Evolutionary conservation across 352 stramenopile species (phyloP).

Genomic region (Phytopythium aichiense): DNA sequence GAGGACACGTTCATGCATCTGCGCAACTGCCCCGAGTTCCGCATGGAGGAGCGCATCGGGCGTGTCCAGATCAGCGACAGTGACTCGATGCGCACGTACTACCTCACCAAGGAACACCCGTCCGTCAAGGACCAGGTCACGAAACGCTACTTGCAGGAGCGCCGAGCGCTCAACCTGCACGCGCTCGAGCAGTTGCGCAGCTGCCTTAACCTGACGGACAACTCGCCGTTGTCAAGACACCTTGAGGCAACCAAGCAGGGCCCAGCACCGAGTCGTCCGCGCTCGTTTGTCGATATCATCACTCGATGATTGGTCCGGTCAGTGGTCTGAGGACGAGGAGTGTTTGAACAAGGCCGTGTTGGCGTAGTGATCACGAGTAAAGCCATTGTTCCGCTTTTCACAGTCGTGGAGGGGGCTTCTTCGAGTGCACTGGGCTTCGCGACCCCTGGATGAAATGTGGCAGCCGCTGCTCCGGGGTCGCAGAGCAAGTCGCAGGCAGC

Average conservation of each 20-base stretch:
- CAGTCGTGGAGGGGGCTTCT: conserved; percentile 4
- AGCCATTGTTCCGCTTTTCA: neutral
- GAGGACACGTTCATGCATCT: conserved; percentile 57
- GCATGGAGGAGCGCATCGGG: conserved; percentile 36
- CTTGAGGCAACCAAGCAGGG: conserved; percentile 26
- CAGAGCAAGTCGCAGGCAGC: neutral
- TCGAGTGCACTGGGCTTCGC: conserved; percentile 32
- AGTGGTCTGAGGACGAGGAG: conserved; percentile 3
- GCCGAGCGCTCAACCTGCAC: conserved; percentile 28
- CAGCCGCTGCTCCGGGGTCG: conserved; percentile 27
- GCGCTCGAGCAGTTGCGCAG: conserved; percentile 48
- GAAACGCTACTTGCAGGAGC: conserved; percentile 38
- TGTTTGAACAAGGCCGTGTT: neutral
- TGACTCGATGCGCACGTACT: conserved; percentile 47
- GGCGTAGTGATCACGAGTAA: neutral
- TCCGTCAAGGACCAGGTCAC: conserved; percentile 50
- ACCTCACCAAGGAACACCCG: conserved; percentile 36
- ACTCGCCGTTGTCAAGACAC: conserved; percentile 45
- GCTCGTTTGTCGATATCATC: conserved; percentile 44
- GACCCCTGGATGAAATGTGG: conserved; percentile 48
- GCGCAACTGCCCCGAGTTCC: conserved; percentile 45
- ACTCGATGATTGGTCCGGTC: conserved; percentile 12
- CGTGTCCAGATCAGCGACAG: conserved; percentile 57
- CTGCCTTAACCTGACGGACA: conserved; percentile 45
- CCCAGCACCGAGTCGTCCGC: conserved; percentile 2